Evolutionary conservation across 2,329 filamentous ascomycete genomes (phyloP).

Genomic region (Pseudocercospora pini-densiflorae): DNA sequence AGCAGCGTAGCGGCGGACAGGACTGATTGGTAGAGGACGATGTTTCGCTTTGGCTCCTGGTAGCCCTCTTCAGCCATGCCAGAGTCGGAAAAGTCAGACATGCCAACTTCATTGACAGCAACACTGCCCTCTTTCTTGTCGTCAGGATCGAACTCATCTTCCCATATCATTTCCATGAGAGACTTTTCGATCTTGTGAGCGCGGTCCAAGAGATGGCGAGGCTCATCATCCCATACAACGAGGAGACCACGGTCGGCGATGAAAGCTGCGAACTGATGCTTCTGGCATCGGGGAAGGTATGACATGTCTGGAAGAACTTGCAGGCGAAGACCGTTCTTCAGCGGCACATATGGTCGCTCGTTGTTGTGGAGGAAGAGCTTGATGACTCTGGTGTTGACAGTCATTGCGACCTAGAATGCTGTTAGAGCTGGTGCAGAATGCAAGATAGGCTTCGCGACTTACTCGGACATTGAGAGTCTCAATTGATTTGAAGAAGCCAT

Average conservation of each 20-base stretch:
- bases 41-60: slow-evolving; percentile 51
- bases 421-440: background rate
- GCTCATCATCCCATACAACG: slow-evolving; percentile 69
- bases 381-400: slow-evolving; percentile 68
- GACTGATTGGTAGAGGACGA: slow-evolving; percentile 60
- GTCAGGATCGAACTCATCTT: slow-evolving; percentile 45
- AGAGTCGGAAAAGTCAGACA: slow-evolving; percentile 34
- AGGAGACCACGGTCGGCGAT: slow-evolving; percentile 62
- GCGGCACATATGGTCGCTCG: slow-evolving; percentile 60
- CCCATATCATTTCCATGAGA: slow-evolving; percentile 65
- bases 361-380: slow-evolving; percentile 61
- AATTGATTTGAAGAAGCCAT: slow-evolving; percentile 57
- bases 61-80: slow-evolving; percentile 45
- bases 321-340: slow-evolving; percentile 62
- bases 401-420: slow-evolving; percentile 65
- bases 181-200: slow-evolving; percentile 58
- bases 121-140: slow-evolving; percentile 50
- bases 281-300: slow-evolving; percentile 63
- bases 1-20: slow-evolving; percentile 59
- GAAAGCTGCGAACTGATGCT: slow-evolving; percentile 70
- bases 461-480: slow-evolving; percentile 59
- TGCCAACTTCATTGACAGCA: slow-evolving; percentile 38
- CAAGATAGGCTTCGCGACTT: slow-evolving; percentile 32
- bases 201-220: slow-evolving; percentile 59
- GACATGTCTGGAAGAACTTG: slow-evolving; percentile 65